These are phyloP conservation scores for Coemansia sp. DNA, from an alignment of 192 early-diverging fungal genomes.

Conservation along the genomic window DNA sequence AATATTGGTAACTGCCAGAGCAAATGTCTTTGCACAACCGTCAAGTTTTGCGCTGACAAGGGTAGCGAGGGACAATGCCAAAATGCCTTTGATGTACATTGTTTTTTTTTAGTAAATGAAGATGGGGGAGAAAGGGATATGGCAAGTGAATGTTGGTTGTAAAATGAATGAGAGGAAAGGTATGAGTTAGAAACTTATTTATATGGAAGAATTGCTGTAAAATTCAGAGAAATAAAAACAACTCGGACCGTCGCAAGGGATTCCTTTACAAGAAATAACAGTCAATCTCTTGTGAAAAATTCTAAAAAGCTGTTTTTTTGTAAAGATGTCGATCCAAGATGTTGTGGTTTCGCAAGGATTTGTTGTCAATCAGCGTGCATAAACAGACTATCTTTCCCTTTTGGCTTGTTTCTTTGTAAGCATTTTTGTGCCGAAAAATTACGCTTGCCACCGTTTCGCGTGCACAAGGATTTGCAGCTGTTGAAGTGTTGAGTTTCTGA, in stretches of 20 bases:
- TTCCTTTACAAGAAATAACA: too few relatives aligned
- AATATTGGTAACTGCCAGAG: conserved; percentile 51
- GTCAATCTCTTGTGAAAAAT: too few relatives aligned
- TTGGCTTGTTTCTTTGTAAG: background rate
- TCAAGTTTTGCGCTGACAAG: conserved; percentile 17
- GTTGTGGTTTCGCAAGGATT: background rate
- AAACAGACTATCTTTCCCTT: background rate
- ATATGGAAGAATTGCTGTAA: background rate
- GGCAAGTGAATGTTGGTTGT: too few relatives aligned
- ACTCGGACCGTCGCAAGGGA: too few relatives aligned
- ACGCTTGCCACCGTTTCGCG: background rate
- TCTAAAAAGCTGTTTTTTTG: background rate
- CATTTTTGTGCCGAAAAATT: background rate
- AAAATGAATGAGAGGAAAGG: too few relatives aligned
- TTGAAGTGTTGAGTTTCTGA: background rate
- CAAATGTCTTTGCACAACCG: conserved; percentile 39
- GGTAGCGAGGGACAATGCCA: conserved; percentile 1
- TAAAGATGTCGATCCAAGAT: background rate
- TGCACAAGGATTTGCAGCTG: background rate
- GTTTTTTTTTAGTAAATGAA: background rate
- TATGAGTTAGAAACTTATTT: background rate
- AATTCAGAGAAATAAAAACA: background rate
- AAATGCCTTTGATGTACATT: background rate
- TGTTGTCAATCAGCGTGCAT: background rate
- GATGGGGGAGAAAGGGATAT: background rate